phyloP scores from a whole-genome alignment of 2,329 filamentous ascomycete genomes.

The Pestalotiopsis sp. region DNA sequence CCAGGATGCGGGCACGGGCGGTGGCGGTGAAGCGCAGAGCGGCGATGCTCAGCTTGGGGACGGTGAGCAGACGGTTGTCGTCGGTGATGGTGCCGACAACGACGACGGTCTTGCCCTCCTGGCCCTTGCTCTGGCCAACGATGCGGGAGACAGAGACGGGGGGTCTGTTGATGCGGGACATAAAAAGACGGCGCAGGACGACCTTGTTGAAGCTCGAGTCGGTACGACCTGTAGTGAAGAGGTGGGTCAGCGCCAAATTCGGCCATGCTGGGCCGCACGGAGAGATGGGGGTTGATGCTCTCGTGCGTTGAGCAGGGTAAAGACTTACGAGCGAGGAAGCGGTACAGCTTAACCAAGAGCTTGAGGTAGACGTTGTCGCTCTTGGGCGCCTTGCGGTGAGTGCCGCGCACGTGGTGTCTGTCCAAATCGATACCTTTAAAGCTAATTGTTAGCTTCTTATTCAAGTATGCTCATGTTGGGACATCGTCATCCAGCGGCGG shows the following conservation, averaged over 20 bases:
- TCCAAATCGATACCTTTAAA: conserved; percentile 72
- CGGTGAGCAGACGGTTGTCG: conserved; percentile 88
- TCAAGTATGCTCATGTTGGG: conserved; percentile 63
- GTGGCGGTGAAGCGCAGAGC: conserved; percentile 97
- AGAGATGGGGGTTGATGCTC: too few species aligned
- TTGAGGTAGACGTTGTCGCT: conserved; percentile 98
- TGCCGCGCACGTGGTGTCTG: conserved; percentile 69
- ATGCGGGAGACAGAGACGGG: conserved; percentile 95
- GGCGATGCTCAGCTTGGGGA: conserved; percentile 92
- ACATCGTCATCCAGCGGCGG: conserved; percentile 19
- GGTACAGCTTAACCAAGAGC: conserved; percentile 97
- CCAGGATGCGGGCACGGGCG: conserved; percentile 88
- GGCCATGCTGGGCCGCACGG: background rate
- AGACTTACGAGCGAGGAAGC: conserved; percentile 87
- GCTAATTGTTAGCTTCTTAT: conserved; percentile 62
- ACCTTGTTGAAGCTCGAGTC: conserved; percentile 99
- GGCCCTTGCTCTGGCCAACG: conserved; percentile 68
- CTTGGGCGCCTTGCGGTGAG: conserved; percentile 93
- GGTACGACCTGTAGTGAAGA: conserved; percentile 72
- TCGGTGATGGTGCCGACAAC: conserved; percentile 95
- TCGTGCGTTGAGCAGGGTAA: background rate
- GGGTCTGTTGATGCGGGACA: conserved; percentile 97
- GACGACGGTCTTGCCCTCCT: conserved; percentile 84
- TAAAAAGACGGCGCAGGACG: conserved; percentile 94
- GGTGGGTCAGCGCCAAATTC: background rate